Evolutionary conservation across 176 grass and related monocot species (phyloP), one percentile per base, ranked within the genome.

Genomic region (Phoenix dactylifera): DNA sequence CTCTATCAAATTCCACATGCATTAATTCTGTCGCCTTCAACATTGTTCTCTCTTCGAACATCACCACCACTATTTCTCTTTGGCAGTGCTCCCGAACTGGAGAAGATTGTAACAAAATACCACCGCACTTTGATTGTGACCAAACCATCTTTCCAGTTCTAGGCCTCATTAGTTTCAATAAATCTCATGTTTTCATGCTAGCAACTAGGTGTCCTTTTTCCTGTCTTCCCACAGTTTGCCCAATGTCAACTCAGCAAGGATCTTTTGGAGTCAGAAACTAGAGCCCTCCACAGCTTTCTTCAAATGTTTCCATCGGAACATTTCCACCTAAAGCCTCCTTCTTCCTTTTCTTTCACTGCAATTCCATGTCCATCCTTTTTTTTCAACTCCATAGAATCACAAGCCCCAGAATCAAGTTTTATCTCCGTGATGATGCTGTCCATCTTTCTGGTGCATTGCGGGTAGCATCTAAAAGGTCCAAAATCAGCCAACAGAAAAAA

Each of bases 281-380:
- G 58, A 60, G 18, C 58, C 26, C n/a, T 60, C 58, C 25, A 16
- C 58, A n/a, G 58, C 23, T 56, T n/a, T 22, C 26, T 60, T 60
- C 7, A 17, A 32, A 26, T 12, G n/a, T 26, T 29, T 17, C 18
- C 58, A 25, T 60, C n/a, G 0, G 15, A 35, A 29, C 17, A 16
- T 29, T n/a, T 35, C 15, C 29, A 26, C 16, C 17, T 16, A 44
- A 44, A 0, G n/a, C n/a, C 26, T 60, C 15, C 4, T n/a, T 60
- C 15, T 29, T 16, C 58, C 26, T 35, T n/a, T 28, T 35, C 17
- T 15, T 60, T 17, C 58, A 30, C n/a, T 1, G 25, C 58, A 35
- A n/a, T n/a, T 17, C 28, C 29, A 60, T 35, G 24, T 18, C 4
- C 58, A 30, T 18, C 58, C n/a, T n/a, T n/a, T 7, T 60, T 26